These are phyloP conservation scores for Xerocomus brunneocitrinus DNA, from an alignment of 768 basidiomycete species.

Conservation along the genomic window DNA sequence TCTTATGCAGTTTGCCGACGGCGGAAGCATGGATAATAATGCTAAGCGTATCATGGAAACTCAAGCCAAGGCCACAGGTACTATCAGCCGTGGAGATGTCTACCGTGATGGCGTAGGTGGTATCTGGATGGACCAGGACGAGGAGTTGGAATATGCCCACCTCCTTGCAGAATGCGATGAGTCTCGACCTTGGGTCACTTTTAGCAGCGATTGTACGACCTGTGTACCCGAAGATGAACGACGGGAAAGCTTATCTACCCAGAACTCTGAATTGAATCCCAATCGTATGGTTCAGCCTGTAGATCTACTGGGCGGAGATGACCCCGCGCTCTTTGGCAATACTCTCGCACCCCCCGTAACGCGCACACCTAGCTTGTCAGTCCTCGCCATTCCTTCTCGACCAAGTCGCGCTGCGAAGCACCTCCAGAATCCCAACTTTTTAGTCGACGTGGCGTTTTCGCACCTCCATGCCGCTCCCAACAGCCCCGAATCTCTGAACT, in stretches of 20 bases:
- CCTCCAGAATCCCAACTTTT: constrained; percentile 32
- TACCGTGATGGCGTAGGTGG: constrained; percentile 59
- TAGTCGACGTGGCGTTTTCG: constrained; percentile 30
- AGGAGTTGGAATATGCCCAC: constrained; percentile 64
- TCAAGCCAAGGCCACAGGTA: constrained; percentile 45
- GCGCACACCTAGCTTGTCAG: constrained; percentile 31
- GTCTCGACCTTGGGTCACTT: constrained; percentile 39
- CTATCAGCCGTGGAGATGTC: constrained; percentile 42
- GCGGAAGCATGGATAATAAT: constrained; percentile 54
- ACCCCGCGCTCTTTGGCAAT: constrained; percentile 32
- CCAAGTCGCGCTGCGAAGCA: constrained; percentile 34
- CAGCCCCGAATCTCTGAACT: constrained; percentile 12
- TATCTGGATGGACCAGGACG: constrained; percentile 69
- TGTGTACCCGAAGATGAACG: constrained; percentile 29
- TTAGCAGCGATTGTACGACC: constrained; percentile 26
- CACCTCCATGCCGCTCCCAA: constrained; percentile 1
- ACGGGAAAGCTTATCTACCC: constrained; percentile 45
- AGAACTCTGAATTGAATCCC: constrained; percentile 52
- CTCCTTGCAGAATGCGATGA: constrained; percentile 44
- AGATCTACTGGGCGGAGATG: constrained; percentile 29
- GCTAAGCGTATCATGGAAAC: constrained; percentile 50
- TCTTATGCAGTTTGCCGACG: constrained; percentile 65
- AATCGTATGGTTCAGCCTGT: constrained; percentile 42
- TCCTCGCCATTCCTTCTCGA: constrained; percentile 35
- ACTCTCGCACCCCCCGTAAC: constrained; percentile 20